A percentile compares a stretch with the other conserved stretches of the same genome.
Conservation (phyloP, 345 rosid genomes). For the Brassica cretica region DNA sequence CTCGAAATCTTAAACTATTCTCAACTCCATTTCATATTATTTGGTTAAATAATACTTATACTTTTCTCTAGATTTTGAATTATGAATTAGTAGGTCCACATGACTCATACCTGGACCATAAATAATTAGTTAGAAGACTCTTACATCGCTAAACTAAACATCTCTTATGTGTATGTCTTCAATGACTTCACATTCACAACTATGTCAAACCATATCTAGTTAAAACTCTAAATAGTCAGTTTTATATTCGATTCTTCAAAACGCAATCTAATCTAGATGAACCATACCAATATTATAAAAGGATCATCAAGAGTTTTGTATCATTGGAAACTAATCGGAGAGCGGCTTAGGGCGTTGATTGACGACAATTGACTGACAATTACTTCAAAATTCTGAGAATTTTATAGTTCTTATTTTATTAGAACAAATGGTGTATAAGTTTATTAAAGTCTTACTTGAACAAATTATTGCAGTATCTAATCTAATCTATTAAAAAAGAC, state of each 20-base stretch:
- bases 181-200: neutral
- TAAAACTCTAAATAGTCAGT: neutral
- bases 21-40: neutral
- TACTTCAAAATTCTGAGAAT: neutral
- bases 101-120: neutral
- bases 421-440: neutral
- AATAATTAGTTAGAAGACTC: neutral
- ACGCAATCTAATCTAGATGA: neutral
- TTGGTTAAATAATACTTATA: neutral
- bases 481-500: too few relatives aligned
- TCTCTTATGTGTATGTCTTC: neutral
- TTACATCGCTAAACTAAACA: neutral
- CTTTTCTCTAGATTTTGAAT: neutral
- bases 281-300: neutral
- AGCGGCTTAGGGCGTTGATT: neutral
- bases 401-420: neutral
- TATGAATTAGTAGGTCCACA: neutral
- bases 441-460: neutral
- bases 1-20: neutral
- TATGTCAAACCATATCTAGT: neutral
- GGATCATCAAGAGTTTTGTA: neutral
- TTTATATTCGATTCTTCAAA: neutral
- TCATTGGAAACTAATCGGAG: neutral
- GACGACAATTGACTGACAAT: neutral
- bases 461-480: neutral